Percentiles rank a stretch among this genome's conserved stretches.
Evolutionary conservation across 139 green algal genomes (phyloP).

Genomic region (Choricystis sp.): DNA sequence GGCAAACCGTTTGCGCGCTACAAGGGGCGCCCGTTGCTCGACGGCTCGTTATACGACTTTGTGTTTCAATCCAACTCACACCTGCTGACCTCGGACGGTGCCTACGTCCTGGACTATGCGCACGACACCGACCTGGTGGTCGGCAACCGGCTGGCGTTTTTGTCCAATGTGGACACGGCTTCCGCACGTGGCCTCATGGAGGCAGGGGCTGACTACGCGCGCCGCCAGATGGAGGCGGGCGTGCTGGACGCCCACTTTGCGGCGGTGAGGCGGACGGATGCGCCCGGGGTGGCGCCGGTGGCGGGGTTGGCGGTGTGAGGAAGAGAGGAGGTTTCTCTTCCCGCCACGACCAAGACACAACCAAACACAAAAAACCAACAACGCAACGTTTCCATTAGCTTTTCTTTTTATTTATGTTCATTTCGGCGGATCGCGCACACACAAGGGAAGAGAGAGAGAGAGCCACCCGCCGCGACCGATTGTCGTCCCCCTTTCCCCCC

Average conservation of each 20-base stretch:
- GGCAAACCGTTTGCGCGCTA: conserved; percentile 17
- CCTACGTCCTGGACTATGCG: conserved; percentile 30
- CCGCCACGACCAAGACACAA: no score
- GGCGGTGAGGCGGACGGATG: neutral
- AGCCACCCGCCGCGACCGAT: no score
- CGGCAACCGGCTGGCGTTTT: neutral
- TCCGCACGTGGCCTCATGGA: neutral
- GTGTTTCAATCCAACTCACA: conserved; percentile 17
- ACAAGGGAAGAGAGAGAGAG: no score
- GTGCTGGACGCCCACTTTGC: neutral
- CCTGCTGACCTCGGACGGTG: conserved; percentile 15
- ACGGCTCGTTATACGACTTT: conserved; percentile 38
- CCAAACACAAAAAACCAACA: no score
- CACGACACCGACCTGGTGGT: neutral
- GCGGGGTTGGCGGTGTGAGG: no score
- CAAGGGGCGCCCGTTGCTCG: conserved; percentile 21
- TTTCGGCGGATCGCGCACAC: no score
- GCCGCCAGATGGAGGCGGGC: neutral
- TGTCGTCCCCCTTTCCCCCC: no score
- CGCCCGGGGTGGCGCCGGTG: no score
- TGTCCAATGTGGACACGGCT: neutral
- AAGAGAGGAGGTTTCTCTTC: no score
- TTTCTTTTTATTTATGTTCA: no score
- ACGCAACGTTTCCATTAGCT: no score
- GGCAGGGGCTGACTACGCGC: neutral